phyloP scores from a whole-genome alignment of 176 grass and related monocot genomes.

The Oryza glaberrima region DNA sequence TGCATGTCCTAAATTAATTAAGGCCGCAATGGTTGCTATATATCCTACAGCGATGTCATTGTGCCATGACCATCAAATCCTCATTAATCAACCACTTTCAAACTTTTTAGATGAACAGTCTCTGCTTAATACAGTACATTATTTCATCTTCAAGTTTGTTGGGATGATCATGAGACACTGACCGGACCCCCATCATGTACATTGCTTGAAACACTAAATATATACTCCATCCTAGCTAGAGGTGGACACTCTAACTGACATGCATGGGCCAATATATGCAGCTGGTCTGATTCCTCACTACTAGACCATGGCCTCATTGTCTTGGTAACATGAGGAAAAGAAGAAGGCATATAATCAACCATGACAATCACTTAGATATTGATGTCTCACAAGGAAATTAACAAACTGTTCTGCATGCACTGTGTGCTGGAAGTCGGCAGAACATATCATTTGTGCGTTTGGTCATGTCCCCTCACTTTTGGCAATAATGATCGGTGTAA shows the following conservation, averaged over 20 bases:
- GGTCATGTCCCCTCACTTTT: constrained; percentile 32
- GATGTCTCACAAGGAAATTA: constrained; percentile 25
- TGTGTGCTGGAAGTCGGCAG: not conserved
- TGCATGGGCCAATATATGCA: not conserved
- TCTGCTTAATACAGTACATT: not conserved
- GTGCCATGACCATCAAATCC: not conserved
- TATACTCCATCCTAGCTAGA: not conserved
- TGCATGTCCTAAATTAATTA: not conserved
- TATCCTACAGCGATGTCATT: not conserved
- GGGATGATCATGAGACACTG: not conserved
- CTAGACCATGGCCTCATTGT: constrained; percentile 11
- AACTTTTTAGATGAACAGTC: not conserved
- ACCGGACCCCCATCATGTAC: not conserved
- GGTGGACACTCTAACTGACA: not conserved
- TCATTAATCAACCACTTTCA: not conserved
- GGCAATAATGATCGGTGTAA: constrained; percentile 12
- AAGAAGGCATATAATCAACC: constrained; percentile 19
- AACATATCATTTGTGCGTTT: constrained; percentile 23
- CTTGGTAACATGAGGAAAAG: constrained; percentile 25
- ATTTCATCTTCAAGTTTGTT: not conserved
- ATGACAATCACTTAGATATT: not conserved
- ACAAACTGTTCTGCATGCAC: not conserved
- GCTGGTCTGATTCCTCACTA: not conserved
- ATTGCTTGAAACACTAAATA: constrained; percentile 2
- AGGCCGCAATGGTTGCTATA: not conserved